A percentile compares a stretch with the other conserved stretches of the same genome.
Conservation (phyloP, 2,329 filamentous ascomycete genomes). For the Teratosphaeria destructans region DNA sequence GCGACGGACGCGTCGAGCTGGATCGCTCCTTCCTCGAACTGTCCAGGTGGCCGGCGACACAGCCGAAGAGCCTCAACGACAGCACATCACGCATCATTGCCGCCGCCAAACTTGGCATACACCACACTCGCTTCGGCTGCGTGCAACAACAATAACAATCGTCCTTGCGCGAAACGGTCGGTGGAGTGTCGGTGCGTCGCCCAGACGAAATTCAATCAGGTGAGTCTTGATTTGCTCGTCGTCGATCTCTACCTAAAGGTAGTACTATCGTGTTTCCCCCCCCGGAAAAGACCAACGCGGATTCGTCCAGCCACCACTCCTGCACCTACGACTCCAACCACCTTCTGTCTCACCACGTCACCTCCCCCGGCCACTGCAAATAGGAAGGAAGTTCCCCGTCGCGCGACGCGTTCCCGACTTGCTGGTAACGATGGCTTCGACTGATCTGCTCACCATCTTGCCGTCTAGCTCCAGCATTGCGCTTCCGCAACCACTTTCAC, state of each 20-base stretch:
- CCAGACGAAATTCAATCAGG: not conserved
- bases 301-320: not conserved
- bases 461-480: constrained; percentile 1
- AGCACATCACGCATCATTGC: not conserved
- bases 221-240: constrained; percentile 1
- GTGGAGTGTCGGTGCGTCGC: not conserved
- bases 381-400: not conserved
- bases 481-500: constrained; percentile 1
- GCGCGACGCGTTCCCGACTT: constrained; percentile 1
- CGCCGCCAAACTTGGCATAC: not conserved
- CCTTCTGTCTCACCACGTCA: not conserved
- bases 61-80: not conserved
- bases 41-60: not conserved
- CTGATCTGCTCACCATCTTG: not conserved
- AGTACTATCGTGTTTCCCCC: not conserved
- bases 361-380: not conserved
- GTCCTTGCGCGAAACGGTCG: not conserved
- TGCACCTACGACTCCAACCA: not conserved
- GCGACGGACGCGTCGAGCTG: not conserved
- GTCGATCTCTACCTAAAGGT: not conserved
- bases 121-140: not conserved
- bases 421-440: constrained; percentile 1
- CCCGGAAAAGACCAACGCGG: not conserved
- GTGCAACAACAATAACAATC: not conserved
- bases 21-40: not conserved